Evolutionary conservation across 345 rosid species (phyloP).

Genomic region (Acer saccharum): DNA sequence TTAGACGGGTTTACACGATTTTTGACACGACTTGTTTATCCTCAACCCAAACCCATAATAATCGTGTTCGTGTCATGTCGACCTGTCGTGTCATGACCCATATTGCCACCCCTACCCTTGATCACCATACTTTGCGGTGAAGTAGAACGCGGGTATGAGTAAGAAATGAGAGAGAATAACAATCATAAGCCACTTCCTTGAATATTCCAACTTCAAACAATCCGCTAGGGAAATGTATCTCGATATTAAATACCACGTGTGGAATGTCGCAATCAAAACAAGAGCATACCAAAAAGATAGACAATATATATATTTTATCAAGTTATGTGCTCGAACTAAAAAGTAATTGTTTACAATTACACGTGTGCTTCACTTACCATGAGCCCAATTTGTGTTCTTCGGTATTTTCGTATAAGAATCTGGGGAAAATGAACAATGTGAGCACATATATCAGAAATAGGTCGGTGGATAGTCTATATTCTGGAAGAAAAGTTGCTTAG

Average conservation of each 20-base stretch:
- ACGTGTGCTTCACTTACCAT: constrained; percentile 42
- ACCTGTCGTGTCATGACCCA: too few relatives aligned
- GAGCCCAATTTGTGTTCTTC: constrained; percentile 61
- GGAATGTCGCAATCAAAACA: constrained; percentile 65
- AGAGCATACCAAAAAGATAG: constrained; percentile 60
- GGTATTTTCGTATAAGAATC: constrained; percentile 76
- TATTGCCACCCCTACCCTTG: too few relatives aligned
- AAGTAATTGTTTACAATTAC: too few relatives aligned
- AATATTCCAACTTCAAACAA: not conserved
- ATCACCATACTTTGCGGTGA: not conserved
- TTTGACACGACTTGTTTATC: too few relatives aligned
- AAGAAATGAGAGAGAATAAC: not conserved
- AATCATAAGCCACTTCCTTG: not conserved
- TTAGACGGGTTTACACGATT: too few relatives aligned
- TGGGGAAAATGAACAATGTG: constrained; percentile 79
- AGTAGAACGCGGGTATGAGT: not conserved
- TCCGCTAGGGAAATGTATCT: constrained; percentile 52
- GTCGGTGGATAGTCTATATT: constrained; percentile 66
- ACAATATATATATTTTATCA: not conserved
- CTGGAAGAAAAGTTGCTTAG: constrained; percentile 49
- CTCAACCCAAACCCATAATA: too few relatives aligned
- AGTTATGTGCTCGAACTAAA: not conserved
- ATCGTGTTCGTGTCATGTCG: too few relatives aligned
- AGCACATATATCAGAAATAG: constrained; percentile 62
- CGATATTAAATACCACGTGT: constrained; percentile 60